phyloP scores from a whole-genome alignment of 495 filamentous ascomycete genomes.

The Penicillium ochrochloron region DNA sequence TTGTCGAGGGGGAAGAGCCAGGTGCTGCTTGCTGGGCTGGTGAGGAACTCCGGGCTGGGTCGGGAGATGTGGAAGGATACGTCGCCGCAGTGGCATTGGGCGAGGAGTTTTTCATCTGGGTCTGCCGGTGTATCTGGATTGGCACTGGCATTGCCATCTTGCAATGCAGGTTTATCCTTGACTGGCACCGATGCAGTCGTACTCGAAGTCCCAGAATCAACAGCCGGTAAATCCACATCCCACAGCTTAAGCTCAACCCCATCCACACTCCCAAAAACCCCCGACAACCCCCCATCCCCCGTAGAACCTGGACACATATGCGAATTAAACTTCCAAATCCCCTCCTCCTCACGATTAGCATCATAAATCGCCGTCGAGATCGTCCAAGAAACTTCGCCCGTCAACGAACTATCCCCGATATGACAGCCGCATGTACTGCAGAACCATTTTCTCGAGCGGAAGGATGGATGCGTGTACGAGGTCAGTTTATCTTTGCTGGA shows the following conservation, averaged over 20 bases:
- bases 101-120: conserved; percentile 28
- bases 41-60: conserved; percentile 35
- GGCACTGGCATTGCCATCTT: background rate
- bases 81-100: conserved; percentile 57
- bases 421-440: conserved; percentile 52
- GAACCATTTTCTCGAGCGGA: conserved; percentile 37
- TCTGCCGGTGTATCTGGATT: background rate
- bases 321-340: conserved; percentile 37
- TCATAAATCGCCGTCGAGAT: conserved; percentile 42
- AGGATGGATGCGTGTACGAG: conserved; percentile 38
- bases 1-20: conserved; percentile 48
- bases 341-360: conserved; percentile 26
- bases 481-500: conserved; percentile 32
- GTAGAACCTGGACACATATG: conserved; percentile 53
- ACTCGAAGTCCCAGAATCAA: background rate
- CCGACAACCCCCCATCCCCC: conserved; percentile 46
- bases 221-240: conserved; percentile 18
- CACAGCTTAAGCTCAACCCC: conserved; percentile 26
- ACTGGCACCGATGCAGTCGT: background rate
- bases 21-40: conserved; percentile 32
- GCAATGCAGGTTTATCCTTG: background rate
- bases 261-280: conserved; percentile 40
- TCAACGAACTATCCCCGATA: conserved; percentile 34
- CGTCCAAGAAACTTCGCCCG: conserved; percentile 19
- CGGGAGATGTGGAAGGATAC: conserved; percentile 47